phyloP scores from a whole-genome alignment of 179 eudicot genomes.

The Beta macrorhiza region DNA sequence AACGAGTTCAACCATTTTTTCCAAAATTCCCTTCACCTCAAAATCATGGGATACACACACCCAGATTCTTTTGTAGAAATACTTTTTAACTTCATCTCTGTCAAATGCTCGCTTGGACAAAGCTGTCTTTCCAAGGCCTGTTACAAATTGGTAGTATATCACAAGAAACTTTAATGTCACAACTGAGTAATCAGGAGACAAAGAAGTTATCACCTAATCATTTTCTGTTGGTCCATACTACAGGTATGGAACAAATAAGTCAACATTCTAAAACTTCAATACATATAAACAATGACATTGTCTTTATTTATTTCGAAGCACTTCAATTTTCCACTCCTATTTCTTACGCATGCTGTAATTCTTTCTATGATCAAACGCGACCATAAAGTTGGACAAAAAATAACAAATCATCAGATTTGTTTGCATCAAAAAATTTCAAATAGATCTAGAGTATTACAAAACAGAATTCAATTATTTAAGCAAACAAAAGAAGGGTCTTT shows the following conservation, averaged over 20 bases:
- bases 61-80: slow-evolving; percentile 20
- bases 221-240: too few species aligned
- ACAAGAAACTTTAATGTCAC: not conserved
- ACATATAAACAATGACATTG: not conserved
- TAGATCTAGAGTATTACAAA: not conserved
- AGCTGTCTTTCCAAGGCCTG: slow-evolving; percentile 36
- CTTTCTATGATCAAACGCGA: not conserved
- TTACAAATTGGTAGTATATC: not conserved
- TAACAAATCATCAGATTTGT: not conserved
- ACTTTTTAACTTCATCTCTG: not conserved
- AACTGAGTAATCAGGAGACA: not conserved
- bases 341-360: not conserved
- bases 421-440: not conserved
- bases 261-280: too few species aligned
- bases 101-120: slow-evolving; percentile 16
- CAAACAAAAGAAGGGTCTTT: too few species aligned
- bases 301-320: not conserved
- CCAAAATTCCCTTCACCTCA: slow-evolving; percentile 11
- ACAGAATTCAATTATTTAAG: too few species aligned
- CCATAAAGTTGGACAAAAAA: not conserved
- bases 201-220: not conserved
- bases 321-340: not conserved
- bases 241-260: too few species aligned
- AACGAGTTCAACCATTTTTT: slow-evolving; percentile 26
- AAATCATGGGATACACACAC: slow-evolving; percentile 33